These are phyloP conservation scores for Aphanomyces euteiches DNA, from an alignment of 352 stramenopile species.

Conservation along the genomic window DNA sequence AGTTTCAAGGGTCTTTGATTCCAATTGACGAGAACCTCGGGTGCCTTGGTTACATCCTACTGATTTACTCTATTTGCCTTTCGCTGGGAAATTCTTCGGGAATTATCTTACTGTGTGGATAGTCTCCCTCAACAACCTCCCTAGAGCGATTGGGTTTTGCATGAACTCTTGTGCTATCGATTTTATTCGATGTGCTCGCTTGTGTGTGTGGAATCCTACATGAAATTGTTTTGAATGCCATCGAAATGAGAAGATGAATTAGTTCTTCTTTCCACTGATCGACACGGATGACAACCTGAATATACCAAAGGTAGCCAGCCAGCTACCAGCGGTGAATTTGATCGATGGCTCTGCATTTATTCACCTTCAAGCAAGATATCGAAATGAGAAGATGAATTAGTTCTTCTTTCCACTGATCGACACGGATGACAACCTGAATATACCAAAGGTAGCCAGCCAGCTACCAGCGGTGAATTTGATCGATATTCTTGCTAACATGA, in stretches of 20 bases:
- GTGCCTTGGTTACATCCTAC: conserved; percentile 27
- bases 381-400: conserved; percentile 24
- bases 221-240: not conserved
- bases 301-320: conserved; percentile 20
- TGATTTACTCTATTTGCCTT: not conserved
- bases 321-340: conserved; percentile 18
- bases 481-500: not conserved
- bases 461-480: conserved; percentile 24
- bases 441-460: conserved; percentile 26
- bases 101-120: conserved; percentile 18
- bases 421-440: conserved; percentile 23
- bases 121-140: conserved; percentile 29
- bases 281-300: conserved; percentile 18
- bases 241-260: conserved; percentile 28
- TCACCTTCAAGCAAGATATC: not conserved
- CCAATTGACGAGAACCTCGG: conserved; percentile 26
- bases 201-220: not conserved
- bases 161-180: conserved; percentile 4
- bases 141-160: not conserved
- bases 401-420: conserved; percentile 30
- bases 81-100: conserved; percentile 25
- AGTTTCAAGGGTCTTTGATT: conserved; percentile 29
- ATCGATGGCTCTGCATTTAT: conserved; percentile 17
- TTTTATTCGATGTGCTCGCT: not conserved
- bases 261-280: conserved; percentile 28